phyloP scores from a whole-genome alignment of 1,284 basidiomycete genomes.

The Abortiporus biennis region DNA sequence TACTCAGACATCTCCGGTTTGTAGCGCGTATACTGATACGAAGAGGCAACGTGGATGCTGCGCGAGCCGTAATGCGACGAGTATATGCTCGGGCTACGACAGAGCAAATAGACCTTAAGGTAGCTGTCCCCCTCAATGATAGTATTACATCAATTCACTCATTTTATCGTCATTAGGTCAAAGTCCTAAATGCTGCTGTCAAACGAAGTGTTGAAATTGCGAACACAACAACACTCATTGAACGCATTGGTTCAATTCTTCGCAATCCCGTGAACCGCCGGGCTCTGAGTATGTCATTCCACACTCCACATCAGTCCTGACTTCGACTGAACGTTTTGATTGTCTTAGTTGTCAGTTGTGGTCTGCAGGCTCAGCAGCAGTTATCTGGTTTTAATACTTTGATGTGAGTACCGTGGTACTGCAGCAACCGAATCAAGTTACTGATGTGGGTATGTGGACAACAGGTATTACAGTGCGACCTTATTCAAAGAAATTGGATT shows the following conservation, averaged over 20 bases:
- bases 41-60: constrained; percentile 42
- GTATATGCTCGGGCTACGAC: constrained; percentile 64
- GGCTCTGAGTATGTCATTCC: constrained; percentile 50
- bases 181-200: constrained; percentile 56
- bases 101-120: constrained; percentile 64
- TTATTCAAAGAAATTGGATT: constrained; percentile 80
- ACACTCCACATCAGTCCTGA: neutral
- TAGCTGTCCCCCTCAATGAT: constrained; percentile 16
- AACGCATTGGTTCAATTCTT: constrained; percentile 53
- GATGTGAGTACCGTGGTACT: constrained; percentile 13
- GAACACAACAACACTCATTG: constrained; percentile 52
- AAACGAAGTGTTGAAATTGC: constrained; percentile 57
- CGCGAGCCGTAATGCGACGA: constrained; percentile 48
- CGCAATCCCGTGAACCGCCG: constrained; percentile 56
- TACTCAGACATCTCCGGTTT: neutral
- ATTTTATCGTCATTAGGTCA: constrained; percentile 32
- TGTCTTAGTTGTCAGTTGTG: constrained; percentile 63
- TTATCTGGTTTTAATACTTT: constrained; percentile 62
- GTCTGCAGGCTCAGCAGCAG: constrained; percentile 80
- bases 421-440: too few species aligned
- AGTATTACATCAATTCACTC: neutral
- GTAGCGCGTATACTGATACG: constrained; percentile 68
- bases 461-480: constrained; percentile 77
- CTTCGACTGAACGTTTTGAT: neutral
- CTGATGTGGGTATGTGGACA: too few species aligned